Conservation (phyloP, 2,329 filamentous ascomycete genomes). For the Aureobasidium lini region DNA sequence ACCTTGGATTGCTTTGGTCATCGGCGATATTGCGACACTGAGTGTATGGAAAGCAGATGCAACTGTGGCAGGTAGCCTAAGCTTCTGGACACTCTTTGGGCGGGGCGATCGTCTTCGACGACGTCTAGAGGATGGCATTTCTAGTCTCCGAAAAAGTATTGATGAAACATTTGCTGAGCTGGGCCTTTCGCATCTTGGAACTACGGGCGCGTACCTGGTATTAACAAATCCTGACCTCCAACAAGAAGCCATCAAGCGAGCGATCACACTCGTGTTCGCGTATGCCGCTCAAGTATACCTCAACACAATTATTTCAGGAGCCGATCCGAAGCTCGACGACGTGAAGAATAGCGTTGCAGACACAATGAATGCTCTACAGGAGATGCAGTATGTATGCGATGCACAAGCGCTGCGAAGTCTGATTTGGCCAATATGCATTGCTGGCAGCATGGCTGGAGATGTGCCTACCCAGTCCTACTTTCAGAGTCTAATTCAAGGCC, state of each 20-base stretch:
- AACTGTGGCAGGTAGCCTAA: neutral
- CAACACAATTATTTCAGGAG: slow-evolving; percentile 1
- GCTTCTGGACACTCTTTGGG: slow-evolving; percentile 7
- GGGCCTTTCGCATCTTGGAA: neutral
- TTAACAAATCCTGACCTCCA: neutral
- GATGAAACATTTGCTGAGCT: neutral
- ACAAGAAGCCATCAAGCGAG: slow-evolving; percentile 1
- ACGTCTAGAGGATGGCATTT: neutral
- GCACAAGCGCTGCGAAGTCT: slow-evolving; percentile 10
- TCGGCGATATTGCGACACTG: slow-evolving; percentile 4
- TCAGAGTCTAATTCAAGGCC: neutral
- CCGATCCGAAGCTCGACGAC: neutral
- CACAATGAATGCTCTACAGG: slow-evolving; percentile 10
- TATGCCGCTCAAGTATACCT: slow-evolving; percentile 11
- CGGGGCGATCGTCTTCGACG: neutral
- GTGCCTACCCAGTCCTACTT: neutral
- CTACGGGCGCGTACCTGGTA: neutral
- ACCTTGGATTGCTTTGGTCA: slow-evolving; percentile 1
- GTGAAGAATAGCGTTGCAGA: slow-evolving; percentile 3
- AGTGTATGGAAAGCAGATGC: neutral
- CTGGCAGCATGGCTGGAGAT: slow-evolving; percentile 12
- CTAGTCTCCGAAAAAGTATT: neutral
- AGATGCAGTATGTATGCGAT: slow-evolving; percentile 6
- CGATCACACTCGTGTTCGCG: slow-evolving; percentile 13
- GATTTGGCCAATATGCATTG: slow-evolving; percentile 13